Evolutionary conservation across 2,329 filamentous ascomycete species (phyloP).

Genomic region (Tetracladium maxilliforme): DNA sequence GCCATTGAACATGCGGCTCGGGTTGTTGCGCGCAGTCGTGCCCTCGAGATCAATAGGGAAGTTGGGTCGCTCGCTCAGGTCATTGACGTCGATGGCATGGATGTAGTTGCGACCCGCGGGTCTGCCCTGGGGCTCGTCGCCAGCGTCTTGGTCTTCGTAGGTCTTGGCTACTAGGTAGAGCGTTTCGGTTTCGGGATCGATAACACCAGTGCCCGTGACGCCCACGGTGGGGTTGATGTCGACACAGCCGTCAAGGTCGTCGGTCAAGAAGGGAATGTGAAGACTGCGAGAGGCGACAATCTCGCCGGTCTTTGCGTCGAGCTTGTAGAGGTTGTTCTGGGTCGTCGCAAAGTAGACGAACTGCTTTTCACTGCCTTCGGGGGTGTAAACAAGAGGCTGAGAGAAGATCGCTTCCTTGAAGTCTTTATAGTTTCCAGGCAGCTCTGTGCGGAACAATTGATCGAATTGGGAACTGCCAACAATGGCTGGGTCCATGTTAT

Average conservation of each 20-base stretch:
- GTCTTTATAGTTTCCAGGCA: constrained; percentile 36
- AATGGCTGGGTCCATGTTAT: constrained; percentile 47
- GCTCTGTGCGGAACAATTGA: constrained; percentile 33
- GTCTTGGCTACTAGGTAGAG: constrained; percentile 34
- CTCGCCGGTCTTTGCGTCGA: constrained; percentile 36
- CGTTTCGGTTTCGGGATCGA: constrained; percentile 31
- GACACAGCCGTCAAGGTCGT: constrained; percentile 28
- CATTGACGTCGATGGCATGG: constrained; percentile 28
- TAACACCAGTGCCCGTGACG: constrained; percentile 32
- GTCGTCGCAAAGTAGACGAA: constrained; percentile 40
- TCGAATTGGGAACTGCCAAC: constrained; percentile 39
- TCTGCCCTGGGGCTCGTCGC: constrained; percentile 19
- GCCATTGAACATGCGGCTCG: constrained; percentile 25
- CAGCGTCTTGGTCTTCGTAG: constrained; percentile 21
- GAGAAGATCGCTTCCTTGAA: constrained; percentile 35
- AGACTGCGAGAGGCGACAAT: constrained; percentile 32
- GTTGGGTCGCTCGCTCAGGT: constrained; percentile 21
- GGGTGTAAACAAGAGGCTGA: constrained; percentile 36
- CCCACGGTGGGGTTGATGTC: constrained; percentile 31
- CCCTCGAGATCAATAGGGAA: constrained; percentile 28
- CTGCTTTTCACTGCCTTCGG: constrained; percentile 26
- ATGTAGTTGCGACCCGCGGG: constrained; percentile 26
- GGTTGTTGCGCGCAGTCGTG: constrained; percentile 26
- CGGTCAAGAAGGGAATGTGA: constrained; percentile 28
- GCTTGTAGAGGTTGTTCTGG: constrained; percentile 41